These are phyloP conservation scores for Bacterosira constricta DNA, from an alignment of 108 stramenopile species.

Conservation along the genomic window DNA sequence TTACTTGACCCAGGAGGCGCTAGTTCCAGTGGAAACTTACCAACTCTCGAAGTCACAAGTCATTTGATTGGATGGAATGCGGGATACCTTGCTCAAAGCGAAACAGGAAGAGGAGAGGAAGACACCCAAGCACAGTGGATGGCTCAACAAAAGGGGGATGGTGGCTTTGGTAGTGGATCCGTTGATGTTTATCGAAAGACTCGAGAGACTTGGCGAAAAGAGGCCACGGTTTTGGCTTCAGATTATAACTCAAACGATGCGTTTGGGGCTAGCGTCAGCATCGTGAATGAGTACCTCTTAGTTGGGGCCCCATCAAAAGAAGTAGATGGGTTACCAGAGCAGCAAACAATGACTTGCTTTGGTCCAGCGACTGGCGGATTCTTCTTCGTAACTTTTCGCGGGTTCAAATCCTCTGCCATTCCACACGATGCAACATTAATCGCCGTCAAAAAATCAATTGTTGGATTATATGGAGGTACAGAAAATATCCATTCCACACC, in stretches of 20 bases:
- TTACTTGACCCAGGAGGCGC: slow-evolving; percentile 37
- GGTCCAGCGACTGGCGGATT: slow-evolving; percentile 46
- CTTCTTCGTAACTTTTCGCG: slow-evolving; percentile 65
- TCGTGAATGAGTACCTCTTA: slow-evolving; percentile 42
- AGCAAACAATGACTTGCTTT: slow-evolving; percentile 56
- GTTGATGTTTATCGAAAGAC: slow-evolving; percentile 52
- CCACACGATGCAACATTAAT: slow-evolving; percentile 48
- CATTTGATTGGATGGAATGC: slow-evolving; percentile 59
- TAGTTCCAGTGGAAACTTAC: slow-evolving; percentile 55
- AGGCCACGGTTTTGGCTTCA: slow-evolving; percentile 46
- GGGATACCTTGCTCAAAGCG: slow-evolving; percentile 29
- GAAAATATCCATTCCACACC: slow-evolving; percentile 59
- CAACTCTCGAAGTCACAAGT: slow-evolving; percentile 47
- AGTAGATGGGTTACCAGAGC: slow-evolving; percentile 59
- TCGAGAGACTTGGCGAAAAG: slow-evolving; percentile 50
- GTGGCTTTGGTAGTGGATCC: slow-evolving; percentile 54
- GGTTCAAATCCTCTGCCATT: slow-evolving; percentile 61
- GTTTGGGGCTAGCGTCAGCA: slow-evolving; percentile 58
- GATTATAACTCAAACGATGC: slow-evolving; percentile 59
- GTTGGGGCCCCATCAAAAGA: slow-evolving; percentile 73
- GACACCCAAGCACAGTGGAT: slow-evolving; percentile 63
- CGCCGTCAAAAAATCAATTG: slow-evolving; percentile 52
- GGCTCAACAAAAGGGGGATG: slow-evolving; percentile 62
- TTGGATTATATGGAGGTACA: slow-evolving; percentile 55
- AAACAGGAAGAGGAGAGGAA: slow-evolving; percentile 42